Evolutionary conservation across 2,329 filamentous ascomycete genomes (phyloP), one percentile per base, ranked within the genome.

Genomic region (Fusarium burgessii): DNA sequence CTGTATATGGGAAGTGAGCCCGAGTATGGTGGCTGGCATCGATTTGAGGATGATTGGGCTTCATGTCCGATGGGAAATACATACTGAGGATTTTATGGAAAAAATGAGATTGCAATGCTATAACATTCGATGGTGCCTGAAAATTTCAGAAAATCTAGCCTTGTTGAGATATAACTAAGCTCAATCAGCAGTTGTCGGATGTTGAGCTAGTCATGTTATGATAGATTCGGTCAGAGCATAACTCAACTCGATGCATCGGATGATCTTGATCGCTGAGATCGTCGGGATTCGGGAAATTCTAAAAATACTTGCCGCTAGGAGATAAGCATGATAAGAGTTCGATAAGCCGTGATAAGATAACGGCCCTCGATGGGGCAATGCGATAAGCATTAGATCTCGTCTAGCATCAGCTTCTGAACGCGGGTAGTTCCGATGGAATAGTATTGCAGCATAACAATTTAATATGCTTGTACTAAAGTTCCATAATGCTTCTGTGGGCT

Each of bases 1-100:
- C 68, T 90, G 51, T 84, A 82, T 68, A 82, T 89, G 82, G 82
- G 80, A 35, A 86, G 87, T 45, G 85, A 86, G 72, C 86, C 85
- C 0, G 80, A 83, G 8, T 43, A 79, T 55, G 87, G 87, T 3
- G 88, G 88, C 0, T 90, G 88, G 88, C 77, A 77, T 25, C 80
- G 79, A 25, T 90, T 90, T 69, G 85, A 87, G 35, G 74, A 78
- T 29, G 86, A 88, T 52, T 90, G 85, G 84, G 78, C 74, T 1
- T 56, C 58, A 2, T 71, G 76, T 14, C 74, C 76, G 2, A 33
- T 62, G 33, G 80, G 80, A 6, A 78, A 81, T 59, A 79, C 80
- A 0, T 82, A 82, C 58, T 81, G 63, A 55, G 36, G 11, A 29
- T 12, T 12, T 14, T 5, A 6, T 32, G 7, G 13, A 4, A 4